Percentiles rank a stretch among this genome's conserved stretches.
Conservation (phyloP, 306 rosid species). For the Rosa multiflora region DNA sequence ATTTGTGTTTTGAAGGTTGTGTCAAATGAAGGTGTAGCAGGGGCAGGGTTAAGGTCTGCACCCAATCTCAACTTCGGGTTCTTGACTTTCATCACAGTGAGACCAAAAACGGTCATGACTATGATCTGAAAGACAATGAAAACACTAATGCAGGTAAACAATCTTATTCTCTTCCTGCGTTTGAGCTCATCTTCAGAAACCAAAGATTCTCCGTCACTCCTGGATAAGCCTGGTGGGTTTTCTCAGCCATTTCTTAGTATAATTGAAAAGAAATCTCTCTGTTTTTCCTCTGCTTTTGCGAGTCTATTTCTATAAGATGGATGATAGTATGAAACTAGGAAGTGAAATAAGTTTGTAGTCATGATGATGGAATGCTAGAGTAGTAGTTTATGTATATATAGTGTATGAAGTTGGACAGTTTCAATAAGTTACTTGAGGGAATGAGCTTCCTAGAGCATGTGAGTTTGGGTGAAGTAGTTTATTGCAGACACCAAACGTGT, state of each 20-base stretch:
- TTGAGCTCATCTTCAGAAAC: conserved; percentile 2
- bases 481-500: conserved; percentile 19
- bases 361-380: not conserved
- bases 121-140: conserved; percentile 29
- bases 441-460: conserved; percentile 13
- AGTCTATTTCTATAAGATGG: not conserved
- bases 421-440: not conserved
- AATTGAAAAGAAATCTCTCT: not conserved
- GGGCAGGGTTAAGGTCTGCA: not conserved
- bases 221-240: conserved; percentile 21
- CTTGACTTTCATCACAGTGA: conserved; percentile 30
- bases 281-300: not conserved
- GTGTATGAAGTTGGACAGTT: not conserved
- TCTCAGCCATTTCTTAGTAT: conserved; percentile 20
- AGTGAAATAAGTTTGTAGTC: conserved; percentile 2
- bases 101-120: conserved; percentile 18
- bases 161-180: conserved; percentile 24
- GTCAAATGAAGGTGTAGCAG: not conserved
- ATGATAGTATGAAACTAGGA: not conserved
- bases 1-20: conserved; percentile 19
- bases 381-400: not conserved
- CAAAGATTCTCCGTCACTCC: conserved; percentile 23
- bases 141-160: conserved; percentile 6
- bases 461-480: not conserved
- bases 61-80: conserved; percentile 27